Base-by-base conservation (phyloP, 768 basidiomycete genomes). In the Trichaptum fuscoviolaceum region DNA sequence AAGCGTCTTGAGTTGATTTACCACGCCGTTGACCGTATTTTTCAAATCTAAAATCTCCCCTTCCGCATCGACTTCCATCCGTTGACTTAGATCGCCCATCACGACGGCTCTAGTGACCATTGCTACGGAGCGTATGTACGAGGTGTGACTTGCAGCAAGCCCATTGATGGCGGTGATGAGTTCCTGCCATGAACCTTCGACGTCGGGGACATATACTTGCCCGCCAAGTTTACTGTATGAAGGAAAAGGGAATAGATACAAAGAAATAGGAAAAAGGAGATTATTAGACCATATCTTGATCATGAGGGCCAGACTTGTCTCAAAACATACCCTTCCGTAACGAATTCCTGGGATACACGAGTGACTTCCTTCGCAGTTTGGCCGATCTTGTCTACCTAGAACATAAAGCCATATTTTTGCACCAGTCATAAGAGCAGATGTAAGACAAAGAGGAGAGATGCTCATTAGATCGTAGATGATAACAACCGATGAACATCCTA, bases 291-390 rank as follows among this genome's bases (percentile, higher is more conserved):
- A 77, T 76, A n/a, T 81, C 83, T 66, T 83, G 79, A 42, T 80
- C 81, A 60, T 82, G n/a, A 81, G 71, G 69, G 76, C 76, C 35
- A 72, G 79, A 66, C 79, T 75, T 61, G 23, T 36, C 7, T 7
- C 35, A 35, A 64, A 12, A 74, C 77, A 57, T 64, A 87, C 86
- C 86, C 87, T 82, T 91, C 89, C 65, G 89, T 92, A 24, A 91
- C 91, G 75, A 96, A 94, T 74, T 92, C 91, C 75, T 89, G 88
- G 70, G 84, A 85, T 66, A 92, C 91, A 67, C 93, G 85, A 67
- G 93, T 95, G 42, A 95, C 93, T 75, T 95, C 93, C 73, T 89
- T 89, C 42, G 96, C 95, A 76, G 97, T 96, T 72, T 91, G 89
- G 66, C 90, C 87, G 30, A 98, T 81, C 71, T 85, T 83, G 73